phyloP scores from a whole-genome alignment of 345 rosid genomes.

The Sisymbrium irio region DNA sequence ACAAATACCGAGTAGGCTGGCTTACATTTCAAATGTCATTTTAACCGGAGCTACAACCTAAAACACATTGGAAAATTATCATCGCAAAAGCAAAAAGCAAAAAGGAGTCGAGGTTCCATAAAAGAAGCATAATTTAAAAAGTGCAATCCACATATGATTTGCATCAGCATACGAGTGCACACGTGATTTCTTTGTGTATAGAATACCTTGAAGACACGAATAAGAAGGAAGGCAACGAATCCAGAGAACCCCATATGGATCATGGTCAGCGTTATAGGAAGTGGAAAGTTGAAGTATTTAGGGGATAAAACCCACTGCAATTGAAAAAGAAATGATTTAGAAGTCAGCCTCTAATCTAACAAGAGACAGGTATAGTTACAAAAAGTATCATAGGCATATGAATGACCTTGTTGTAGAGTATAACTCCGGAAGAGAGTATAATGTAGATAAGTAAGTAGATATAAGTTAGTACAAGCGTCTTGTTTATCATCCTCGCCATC shows the following conservation, averaged over 20 bases:
- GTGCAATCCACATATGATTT: neutral
- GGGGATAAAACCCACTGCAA: conserved; percentile 99
- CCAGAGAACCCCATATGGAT: conserved; percentile 95
- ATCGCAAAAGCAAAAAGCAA: neutral
- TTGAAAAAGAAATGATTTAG: conserved; percentile 6
- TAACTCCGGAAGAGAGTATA: conserved; percentile 86
- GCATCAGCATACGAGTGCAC: neutral
- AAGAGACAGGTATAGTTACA: neutral
- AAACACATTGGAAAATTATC: conserved; percentile 19
- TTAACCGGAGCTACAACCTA: conserved; percentile 96
- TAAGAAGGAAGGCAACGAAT: conserved; percentile 66
- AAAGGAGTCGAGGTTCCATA: conserved; percentile 2
- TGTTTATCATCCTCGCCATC: conserved; percentile 58
- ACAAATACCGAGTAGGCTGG: conserved; percentile 10
- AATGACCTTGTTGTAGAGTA: conserved; percentile 89
- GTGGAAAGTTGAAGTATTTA: conserved; percentile 83
- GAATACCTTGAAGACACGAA: conserved; percentile 90
- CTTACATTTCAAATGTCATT: conserved; percentile 96
- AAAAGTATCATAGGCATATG: too few relatives aligned
- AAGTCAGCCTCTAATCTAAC: neutral
- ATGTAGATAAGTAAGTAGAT: conserved; percentile 78
- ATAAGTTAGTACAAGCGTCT: conserved; percentile 79
- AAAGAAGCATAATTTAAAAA: neutral
- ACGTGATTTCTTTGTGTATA: conserved; percentile 3
- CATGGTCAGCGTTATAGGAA: conserved; percentile 92